Evolutionary conservation across 495 filamentous ascomycete species (phyloP).

Genomic region (Penicillium atrosanguineum): DNA sequence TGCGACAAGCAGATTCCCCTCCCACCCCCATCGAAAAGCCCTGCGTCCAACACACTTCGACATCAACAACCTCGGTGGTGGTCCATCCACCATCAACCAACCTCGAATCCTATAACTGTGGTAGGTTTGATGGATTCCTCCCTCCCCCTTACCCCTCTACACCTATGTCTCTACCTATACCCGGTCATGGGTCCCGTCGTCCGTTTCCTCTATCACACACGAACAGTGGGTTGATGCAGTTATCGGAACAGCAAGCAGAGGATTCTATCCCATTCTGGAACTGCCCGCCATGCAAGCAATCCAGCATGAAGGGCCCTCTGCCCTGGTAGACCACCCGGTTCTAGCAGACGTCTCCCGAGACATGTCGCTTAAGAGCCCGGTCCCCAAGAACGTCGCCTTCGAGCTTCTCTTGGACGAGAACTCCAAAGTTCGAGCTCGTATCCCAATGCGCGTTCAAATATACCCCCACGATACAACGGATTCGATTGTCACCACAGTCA

Average conservation of each 20-base stretch:
- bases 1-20: constrained; percentile 41
- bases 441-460: constrained; percentile 90
- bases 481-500: constrained; percentile 92
- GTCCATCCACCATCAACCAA: constrained; percentile 33
- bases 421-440: constrained; percentile 69
- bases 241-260: constrained; percentile 38
- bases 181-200: constrained; percentile 27
- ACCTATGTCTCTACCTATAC: constrained; percentile 21
- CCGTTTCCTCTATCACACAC: constrained; percentile 27
- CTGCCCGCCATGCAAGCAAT: constrained; percentile 38
- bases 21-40: constrained; percentile 38
- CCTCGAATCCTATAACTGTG: constrained; percentile 33
- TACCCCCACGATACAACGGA: constrained; percentile 92
- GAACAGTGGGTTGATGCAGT: constrained; percentile 42
- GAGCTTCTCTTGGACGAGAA: constrained; percentile 74
- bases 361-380: constrained; percentile 51
- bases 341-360: constrained; percentile 36
- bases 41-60: constrained; percentile 27
- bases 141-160: constrained; percentile 25
- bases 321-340: constrained; percentile 37
- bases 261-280: constrained; percentile 23
- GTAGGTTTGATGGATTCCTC: constrained; percentile 42
- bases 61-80: constrained; percentile 35
- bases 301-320: constrained; percentile 40
- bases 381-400: constrained; percentile 81